Percentiles rank a stretch among this genome's conserved stretches.
Evolutionary conservation across 2,329 filamentous ascomycete genomes (phyloP).

Genomic region (Colletotrichum musicola): DNA sequence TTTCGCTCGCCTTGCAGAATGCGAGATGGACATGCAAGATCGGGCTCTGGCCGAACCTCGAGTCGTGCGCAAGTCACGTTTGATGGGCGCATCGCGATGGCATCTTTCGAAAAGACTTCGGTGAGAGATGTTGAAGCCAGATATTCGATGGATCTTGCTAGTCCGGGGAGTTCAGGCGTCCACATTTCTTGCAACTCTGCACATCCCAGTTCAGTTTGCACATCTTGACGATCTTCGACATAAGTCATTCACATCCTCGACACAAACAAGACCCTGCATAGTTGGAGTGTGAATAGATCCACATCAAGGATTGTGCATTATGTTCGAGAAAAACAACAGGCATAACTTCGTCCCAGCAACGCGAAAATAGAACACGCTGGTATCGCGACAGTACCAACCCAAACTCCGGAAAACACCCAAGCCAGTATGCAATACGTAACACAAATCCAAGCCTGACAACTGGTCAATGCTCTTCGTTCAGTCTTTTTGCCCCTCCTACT

Average conservation of each 20-base stretch:
- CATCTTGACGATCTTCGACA: background rate
- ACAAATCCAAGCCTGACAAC: background rate
- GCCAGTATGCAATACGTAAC: background rate
- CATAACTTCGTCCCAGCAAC: background rate
- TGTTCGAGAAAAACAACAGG: background rate
- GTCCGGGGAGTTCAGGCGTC: background rate
- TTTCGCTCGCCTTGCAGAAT: background rate
- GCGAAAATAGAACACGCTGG: background rate
- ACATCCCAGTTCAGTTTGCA: background rate
- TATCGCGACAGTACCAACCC: conserved; percentile 1
- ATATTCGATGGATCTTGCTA: background rate
- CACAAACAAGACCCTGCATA: background rate
- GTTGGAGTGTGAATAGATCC: too few relatives aligned
- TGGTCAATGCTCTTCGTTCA: background rate
- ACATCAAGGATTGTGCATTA: background rate
- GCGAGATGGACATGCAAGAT: background rate
- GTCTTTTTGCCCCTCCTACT: background rate
- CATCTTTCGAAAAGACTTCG: too few relatives aligned
- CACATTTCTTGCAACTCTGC: too few relatives aligned
- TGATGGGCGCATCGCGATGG: too few relatives aligned
- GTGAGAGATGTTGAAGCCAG: background rate
- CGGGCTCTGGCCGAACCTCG: background rate
- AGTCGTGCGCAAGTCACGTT: background rate
- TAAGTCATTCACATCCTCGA: background rate
- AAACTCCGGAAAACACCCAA: background rate